Evolutionary conservation across 192 early-diverging fungal species (phyloP), one percentile per base, ranked within the genome.

Genomic region (Coemansia sp.): DNA sequence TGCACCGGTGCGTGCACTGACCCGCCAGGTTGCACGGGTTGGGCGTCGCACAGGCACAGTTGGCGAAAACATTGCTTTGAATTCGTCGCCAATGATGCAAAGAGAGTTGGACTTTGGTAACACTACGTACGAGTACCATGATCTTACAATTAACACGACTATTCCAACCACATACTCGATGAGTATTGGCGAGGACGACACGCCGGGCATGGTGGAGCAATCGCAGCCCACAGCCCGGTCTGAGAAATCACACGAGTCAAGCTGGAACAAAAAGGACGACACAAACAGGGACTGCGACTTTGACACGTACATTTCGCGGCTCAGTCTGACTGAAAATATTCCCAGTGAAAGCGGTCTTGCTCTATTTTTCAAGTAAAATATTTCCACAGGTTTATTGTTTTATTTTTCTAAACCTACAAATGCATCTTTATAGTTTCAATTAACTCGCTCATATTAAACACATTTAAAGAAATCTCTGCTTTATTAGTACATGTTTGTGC

Each of bases 151-250:
- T 7, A 23, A 23, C 27, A 43, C 26, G 38, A 17, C 16, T 8
- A 49, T 57, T 19, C 62, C 62, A 5, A 41, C 48, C n/a, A 64
- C 57, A 19, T 59, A 71, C 19, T 29, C 38, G 1, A 43, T 71
- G 49, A 35, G 37, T 35, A 22, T 65, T 8, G 57, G 45, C n/a
- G 37, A 29, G 8, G 47, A 51, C 14, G 52, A 59, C 0, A 65
- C 16, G 38, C 29, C 65, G 2, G 71, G 49, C 2, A 37, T 68
- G 39, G 8, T 37, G 19, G 48, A 52, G 14, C 23, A 53, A 5
- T 29, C 23, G 9, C 51, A 53, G 23, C 7, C 8, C 12, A 16
- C 23, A 14, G 26, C 21, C 7, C 23, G 26, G 23, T 12, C 51
- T 9, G 8, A 25, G n/a, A 53, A 25, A 25, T 11, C 51, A 51